phyloP scores from a whole-genome alignment of 1,284 basidiomycete genomes.

The Austroboletus niveus region DNA sequence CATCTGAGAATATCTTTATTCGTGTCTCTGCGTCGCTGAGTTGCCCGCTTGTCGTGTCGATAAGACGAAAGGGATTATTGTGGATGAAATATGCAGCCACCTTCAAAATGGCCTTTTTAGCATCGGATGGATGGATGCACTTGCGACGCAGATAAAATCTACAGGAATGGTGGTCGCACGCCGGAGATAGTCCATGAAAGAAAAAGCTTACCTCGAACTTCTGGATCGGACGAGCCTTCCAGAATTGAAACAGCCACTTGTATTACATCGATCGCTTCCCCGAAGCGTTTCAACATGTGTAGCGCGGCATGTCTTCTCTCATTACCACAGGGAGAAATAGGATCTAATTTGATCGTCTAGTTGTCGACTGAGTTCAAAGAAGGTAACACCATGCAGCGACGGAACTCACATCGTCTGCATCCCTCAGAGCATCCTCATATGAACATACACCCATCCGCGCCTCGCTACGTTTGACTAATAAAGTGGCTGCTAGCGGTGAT shows the following conservation, averaged over 20 bases:
- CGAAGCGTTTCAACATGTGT: constrained; percentile 13
- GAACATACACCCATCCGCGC: constrained; percentile 3
- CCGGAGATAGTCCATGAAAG: not conserved
- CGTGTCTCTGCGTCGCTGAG: constrained; percentile 20
- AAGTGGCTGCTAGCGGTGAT: not conserved
- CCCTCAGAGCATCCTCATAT: constrained; percentile 18
- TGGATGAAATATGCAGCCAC: not conserved
- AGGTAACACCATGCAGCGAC: not conserved
- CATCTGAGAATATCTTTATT: constrained; percentile 14
- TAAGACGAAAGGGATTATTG: constrained; percentile 15
- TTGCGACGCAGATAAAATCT: constrained; percentile 10
- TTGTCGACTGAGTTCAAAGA: not conserved
- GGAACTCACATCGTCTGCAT: constrained; percentile 20
- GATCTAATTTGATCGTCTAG: constrained; percentile 14
- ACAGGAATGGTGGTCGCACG: constrained; percentile 1
- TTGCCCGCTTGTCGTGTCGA: constrained; percentile 19
- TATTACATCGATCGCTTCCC: constrained; percentile 11
- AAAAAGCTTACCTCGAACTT: constrained; percentile 13
- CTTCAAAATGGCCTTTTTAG: not conserved
- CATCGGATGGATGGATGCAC: constrained; percentile 17
- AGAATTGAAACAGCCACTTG: constrained; percentile 9
- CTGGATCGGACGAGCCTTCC: constrained; percentile 11
- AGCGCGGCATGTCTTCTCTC: constrained; percentile 19
- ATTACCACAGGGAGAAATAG: constrained; percentile 18
- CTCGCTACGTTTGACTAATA: constrained; percentile 20